Evolutionary conservation across 352 stramenopile genomes (phyloP).

Genomic region (Aphanomyces cochlioides): DNA sequence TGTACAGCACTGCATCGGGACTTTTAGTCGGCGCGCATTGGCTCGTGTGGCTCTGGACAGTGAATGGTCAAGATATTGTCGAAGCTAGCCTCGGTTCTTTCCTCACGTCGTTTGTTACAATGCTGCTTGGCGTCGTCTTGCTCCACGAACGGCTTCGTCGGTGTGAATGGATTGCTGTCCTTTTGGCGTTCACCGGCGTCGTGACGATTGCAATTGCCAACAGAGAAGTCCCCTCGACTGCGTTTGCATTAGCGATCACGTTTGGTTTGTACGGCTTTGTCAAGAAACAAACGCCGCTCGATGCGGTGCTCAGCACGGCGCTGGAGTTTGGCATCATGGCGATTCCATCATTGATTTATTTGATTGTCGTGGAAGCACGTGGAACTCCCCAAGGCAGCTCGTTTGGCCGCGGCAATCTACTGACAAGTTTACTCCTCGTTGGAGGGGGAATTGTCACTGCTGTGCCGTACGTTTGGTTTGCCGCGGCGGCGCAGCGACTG

Average conservation of each 20-base stretch:
- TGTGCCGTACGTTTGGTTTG: constrained; percentile 6
- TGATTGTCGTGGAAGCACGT: constrained; percentile 12
- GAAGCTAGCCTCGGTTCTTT: constrained; percentile 5
- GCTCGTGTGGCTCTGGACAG: constrained; percentile 7
- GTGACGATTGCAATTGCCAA: constrained; percentile 3
- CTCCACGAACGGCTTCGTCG: constrained; percentile 16
- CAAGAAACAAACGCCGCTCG: constrained; percentile 16
- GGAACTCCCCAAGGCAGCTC: neutral
- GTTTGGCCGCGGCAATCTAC: neutral
- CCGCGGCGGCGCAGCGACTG: neutral
- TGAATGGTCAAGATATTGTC: constrained; percentile 1
- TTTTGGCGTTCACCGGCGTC: neutral
- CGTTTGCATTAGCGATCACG: neutral
- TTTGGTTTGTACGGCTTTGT: constrained; percentile 21
- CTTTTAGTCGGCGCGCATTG: neutral
- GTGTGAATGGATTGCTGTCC: constrained; percentile 9
- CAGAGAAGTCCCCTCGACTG: neutral
- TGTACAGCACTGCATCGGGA: neutral
- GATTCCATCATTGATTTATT: constrained; percentile 11
- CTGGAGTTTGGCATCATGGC: constrained; percentile 22
- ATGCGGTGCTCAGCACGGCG: constrained; percentile 11
- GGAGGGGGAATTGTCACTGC: neutral
- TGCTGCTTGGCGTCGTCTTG: constrained; percentile 16
- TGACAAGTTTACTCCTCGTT: neutral
- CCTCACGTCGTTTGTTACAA: neutral